Evolutionary conservation across 768 basidiomycete species (phyloP).

Genomic region (Kwoniella heveanensis): DNA sequence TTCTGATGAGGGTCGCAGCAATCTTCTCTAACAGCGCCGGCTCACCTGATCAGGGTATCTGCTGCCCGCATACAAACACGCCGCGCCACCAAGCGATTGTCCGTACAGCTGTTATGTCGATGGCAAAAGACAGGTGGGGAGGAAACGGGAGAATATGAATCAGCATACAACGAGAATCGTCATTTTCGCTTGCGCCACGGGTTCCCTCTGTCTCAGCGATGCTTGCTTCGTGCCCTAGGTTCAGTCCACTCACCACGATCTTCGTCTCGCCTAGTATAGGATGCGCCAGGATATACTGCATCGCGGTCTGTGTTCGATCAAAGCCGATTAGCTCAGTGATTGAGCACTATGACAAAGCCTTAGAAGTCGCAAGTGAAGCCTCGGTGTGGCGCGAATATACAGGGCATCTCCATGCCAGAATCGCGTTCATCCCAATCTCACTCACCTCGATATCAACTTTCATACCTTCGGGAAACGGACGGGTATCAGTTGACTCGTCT

Average conservation of each 20-base stretch:
- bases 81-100: slow-evolving; percentile 73
- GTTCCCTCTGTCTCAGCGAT: no score
- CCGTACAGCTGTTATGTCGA: slow-evolving; percentile 67
- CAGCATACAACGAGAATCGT: no score
- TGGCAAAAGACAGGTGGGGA: background rate
- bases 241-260: slow-evolving; percentile 63
- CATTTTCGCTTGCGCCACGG: no score
- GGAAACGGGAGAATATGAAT: no score
- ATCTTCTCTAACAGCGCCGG: slow-evolving; percentile 14
- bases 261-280: slow-evolving; percentile 67
- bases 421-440: no score
- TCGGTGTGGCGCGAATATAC: no score
- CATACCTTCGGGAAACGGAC: slow-evolving; percentile 63
- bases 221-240: no score
- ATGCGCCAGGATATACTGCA: slow-evolving; percentile 72
- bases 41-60: slow-evolving; percentile 70
- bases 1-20: no score
- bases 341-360: no score
- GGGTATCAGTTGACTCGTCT: no score
- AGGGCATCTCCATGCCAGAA: no score
- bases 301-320: slow-evolving; percentile 55
- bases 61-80: slow-evolving; percentile 82
- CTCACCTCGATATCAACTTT: slow-evolving; percentile 81
- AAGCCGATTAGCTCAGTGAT: background rate
- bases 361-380: no score